phyloP scores from a whole-genome alignment of 2,329 filamentous ascomycete species.

The Tricladium varicosporioides region DNA sequence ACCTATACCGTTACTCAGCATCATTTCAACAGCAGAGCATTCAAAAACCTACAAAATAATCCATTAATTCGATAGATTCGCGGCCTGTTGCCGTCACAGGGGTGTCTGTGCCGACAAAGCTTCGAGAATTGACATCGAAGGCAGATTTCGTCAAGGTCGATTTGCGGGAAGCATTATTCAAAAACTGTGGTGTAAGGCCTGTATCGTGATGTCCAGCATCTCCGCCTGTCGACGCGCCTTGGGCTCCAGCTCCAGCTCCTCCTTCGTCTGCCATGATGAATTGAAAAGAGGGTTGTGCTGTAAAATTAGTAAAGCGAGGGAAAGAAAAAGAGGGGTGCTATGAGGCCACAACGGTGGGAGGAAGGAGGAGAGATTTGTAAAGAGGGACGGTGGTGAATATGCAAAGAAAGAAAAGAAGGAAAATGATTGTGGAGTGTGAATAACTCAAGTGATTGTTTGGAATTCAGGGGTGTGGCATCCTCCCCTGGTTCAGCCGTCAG shows the following conservation, averaged over 20 bases:
- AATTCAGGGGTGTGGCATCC: not conserved
- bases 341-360: not conserved
- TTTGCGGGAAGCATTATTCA: conserved; percentile 11
- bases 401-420: no score
- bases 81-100: conserved; percentile 15
- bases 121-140: conserved; percentile 4
- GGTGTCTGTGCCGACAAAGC: conserved; percentile 17
- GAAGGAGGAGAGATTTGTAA: conserved; percentile 2
- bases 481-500: not conserved
- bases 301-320: not conserved
- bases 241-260: not conserved
- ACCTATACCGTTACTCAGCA: conserved; percentile 21
- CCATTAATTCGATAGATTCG: conserved; percentile 17
- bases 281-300: not conserved
- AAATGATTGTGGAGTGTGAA: no score
- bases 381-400: no score
- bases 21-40: no score
- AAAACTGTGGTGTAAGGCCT: not conserved
- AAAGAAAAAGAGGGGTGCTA: not conserved
- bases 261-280: conserved; percentile 21
- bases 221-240: not conserved
- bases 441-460: no score
- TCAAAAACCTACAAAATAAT: conserved; percentile 29
- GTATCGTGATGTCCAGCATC: not conserved
- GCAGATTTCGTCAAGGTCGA: conserved; percentile 14